Percentiles rank a stretch among this genome's conserved stretches.
Evolutionary conservation across 108 stramenopile species (phyloP).

Genomic region (Cafeteria roenbergensis): DNA sequence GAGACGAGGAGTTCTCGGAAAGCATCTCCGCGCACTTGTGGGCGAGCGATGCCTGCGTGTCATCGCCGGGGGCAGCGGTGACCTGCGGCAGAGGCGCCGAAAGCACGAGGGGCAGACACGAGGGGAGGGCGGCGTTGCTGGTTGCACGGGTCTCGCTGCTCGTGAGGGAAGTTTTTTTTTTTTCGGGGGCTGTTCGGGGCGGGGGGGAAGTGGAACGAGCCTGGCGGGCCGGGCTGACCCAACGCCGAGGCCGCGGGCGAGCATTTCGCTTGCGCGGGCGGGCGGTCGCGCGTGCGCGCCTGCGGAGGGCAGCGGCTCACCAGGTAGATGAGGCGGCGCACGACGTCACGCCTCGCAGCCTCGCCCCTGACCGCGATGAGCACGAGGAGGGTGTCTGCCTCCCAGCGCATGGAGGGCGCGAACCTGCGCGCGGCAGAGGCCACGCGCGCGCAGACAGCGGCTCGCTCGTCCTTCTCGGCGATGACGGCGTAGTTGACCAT

Average conservation of each 20-base stretch:
- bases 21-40: conserved; percentile 79
- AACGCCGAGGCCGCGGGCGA: conserved; percentile 5
- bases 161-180: no score
- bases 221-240: conserved; percentile 37
- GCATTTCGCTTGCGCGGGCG: background rate
- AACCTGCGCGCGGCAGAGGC: conserved; percentile 73
- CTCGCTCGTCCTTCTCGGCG: conserved; percentile 74
- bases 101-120: no score
- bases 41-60: conserved; percentile 64
- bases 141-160: no score
- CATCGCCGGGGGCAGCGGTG: conserved; percentile 37
- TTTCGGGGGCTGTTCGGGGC: conserved; percentile 17
- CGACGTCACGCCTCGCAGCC: background rate
- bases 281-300: conserved; percentile 1
- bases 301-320: background rate
- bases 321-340: conserved; percentile 7
- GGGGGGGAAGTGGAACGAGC: conserved; percentile 63
- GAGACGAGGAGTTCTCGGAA: conserved; percentile 63
- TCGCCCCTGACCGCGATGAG: conserved; percentile 83
- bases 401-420: conserved; percentile 72
- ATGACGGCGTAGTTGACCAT: conserved; percentile 92
- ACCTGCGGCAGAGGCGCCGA: no score
- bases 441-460: conserved; percentile 70
- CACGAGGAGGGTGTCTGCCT: conserved; percentile 71
- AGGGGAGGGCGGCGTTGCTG: no score